phyloP scores from a whole-genome alignment of 2,329 filamentous ascomycete species.

The Pseudocercospora fuligena region DNA sequence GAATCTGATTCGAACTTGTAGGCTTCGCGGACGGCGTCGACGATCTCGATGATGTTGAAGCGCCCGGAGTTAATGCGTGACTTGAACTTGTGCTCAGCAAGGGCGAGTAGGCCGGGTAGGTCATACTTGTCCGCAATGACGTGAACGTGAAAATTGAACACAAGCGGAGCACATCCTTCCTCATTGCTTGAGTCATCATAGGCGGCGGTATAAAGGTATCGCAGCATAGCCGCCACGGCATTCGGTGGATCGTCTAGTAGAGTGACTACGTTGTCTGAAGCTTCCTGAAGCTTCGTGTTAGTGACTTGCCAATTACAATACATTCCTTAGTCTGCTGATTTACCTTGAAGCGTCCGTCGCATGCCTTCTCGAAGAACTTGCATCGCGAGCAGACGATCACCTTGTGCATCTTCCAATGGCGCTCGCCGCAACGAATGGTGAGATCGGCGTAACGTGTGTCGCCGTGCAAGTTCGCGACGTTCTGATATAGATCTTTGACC shows the following conservation, averaged over 20 bases:
- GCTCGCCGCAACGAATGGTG: conserved; percentile 29
- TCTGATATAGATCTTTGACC: no score
- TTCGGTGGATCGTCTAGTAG: conserved; percentile 14
- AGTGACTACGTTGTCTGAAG: neutral
- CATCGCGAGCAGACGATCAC: conserved; percentile 33
- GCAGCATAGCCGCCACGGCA: conserved; percentile 21
- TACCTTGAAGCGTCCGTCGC: conserved; percentile 30
- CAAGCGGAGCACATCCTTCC: neutral
- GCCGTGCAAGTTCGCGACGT: neutral
- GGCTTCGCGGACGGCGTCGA: neutral
- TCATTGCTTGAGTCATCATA: conserved; percentile 13
- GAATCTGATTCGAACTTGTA: neutral
- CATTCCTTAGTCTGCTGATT: neutral
- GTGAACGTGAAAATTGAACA: conserved; percentile 10
- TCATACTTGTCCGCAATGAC: conserved; percentile 12
- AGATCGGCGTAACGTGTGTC: conserved; percentile 21
- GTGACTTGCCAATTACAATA: no score
- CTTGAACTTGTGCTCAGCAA: neutral
- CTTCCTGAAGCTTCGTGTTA: conserved; percentile 10
- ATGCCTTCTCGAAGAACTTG: conserved; percentile 33
- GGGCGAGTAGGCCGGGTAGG: neutral
- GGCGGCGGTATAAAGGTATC: conserved; percentile 14
- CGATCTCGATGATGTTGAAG: neutral
- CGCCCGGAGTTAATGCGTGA: neutral
- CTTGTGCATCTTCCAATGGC: conserved; percentile 32